Conservation (phyloP, 106 monocot genomes). For the Narthecium ossifragum region DNA sequence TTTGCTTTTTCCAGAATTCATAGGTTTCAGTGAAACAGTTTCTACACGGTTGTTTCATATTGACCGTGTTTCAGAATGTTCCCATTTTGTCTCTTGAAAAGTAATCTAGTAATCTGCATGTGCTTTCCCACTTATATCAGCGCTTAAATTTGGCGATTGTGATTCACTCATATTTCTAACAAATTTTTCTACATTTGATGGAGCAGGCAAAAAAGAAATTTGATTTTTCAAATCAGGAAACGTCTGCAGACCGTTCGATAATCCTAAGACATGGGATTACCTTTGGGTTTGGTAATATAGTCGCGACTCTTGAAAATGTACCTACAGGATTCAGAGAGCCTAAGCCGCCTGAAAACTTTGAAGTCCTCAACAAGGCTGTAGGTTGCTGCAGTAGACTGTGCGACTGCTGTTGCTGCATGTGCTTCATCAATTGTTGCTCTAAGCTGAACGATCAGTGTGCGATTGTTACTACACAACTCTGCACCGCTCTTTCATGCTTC, state of each 20-base stretch:
- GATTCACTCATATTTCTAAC: too few relatives aligned
- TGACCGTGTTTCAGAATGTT: too few relatives aligned
- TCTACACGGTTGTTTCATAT: too few relatives aligned
- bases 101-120: too few relatives aligned
- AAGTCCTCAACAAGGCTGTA: constrained; percentile 33
- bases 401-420: constrained; percentile 74
- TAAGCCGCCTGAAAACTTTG: constrained; percentile 20
- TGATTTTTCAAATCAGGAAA: constrained; percentile 15
- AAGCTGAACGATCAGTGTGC: constrained; percentile 60
- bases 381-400: constrained; percentile 51
- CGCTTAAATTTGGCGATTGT: too few relatives aligned
- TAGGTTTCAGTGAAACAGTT: too few relatives aligned
- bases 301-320: constrained; percentile 56
- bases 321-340: constrained; percentile 34
- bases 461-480: constrained; percentile 48
- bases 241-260: constrained; percentile 7
- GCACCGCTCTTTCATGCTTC: constrained; percentile 54
- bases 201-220: constrained; percentile 40
- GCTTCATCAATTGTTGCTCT: constrained; percentile 47
- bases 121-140: too few relatives aligned
- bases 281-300: constrained; percentile 63
- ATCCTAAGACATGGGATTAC: constrained; percentile 12
- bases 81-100: too few relatives aligned
- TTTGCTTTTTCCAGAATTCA: too few relatives aligned
- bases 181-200: too few relatives aligned